Evolutionary conservation across 495 filamentous ascomycete species (phyloP).

Genomic region (Alectoria sarmentosa): DNA sequence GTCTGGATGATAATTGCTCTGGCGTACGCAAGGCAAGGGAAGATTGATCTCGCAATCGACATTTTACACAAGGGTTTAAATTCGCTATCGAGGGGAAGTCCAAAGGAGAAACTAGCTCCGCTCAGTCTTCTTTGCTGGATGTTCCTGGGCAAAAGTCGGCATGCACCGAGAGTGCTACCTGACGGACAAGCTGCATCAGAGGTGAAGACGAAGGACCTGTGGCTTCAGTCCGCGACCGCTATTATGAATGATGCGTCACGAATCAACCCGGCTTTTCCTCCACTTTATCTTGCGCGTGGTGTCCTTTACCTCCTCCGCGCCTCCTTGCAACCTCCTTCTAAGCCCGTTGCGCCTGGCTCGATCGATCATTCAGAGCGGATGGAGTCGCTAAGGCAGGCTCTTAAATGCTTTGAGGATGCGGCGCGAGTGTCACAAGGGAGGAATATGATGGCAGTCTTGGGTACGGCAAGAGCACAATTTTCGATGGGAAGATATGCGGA

Average conservation of each 20-base stretch:
- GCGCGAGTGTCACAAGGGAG: slow-evolving; percentile 71
- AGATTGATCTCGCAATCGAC: slow-evolving; percentile 89
- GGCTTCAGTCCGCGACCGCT: slow-evolving; percentile 81
- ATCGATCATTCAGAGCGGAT: slow-evolving; percentile 67
- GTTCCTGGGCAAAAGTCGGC: slow-evolving; percentile 82
- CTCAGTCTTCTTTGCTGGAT: slow-evolving; percentile 85
- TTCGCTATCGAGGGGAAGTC: slow-evolving; percentile 60
- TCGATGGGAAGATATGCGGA: slow-evolving; percentile 77
- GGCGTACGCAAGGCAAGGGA: slow-evolving; percentile 93
- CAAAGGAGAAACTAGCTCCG: slow-evolving; percentile 79
- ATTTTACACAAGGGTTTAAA: slow-evolving; percentile 77
- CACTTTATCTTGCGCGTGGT: slow-evolving; percentile 84
- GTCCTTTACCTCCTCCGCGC: slow-evolving; percentile 82
- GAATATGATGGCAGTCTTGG: slow-evolving; percentile 86
- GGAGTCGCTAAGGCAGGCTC: slow-evolving; percentile 70
- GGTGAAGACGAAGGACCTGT: slow-evolving; percentile 82
- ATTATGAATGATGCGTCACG: slow-evolving; percentile 89
- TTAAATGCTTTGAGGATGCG: slow-evolving; percentile 91
- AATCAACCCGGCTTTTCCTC: slow-evolving; percentile 85
- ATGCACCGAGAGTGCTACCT: slow-evolving; percentile 70
- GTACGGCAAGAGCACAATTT: slow-evolving; percentile 76
- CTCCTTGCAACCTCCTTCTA: slow-evolving; percentile 72
- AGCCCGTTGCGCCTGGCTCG: slow-evolving; percentile 48
- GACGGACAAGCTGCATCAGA: slow-evolving; percentile 58
- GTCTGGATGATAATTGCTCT: slow-evolving; percentile 96